Evolutionary conservation across 352 stramenopile species (phyloP).

Genomic region (Phytophthora multivora): DNA sequence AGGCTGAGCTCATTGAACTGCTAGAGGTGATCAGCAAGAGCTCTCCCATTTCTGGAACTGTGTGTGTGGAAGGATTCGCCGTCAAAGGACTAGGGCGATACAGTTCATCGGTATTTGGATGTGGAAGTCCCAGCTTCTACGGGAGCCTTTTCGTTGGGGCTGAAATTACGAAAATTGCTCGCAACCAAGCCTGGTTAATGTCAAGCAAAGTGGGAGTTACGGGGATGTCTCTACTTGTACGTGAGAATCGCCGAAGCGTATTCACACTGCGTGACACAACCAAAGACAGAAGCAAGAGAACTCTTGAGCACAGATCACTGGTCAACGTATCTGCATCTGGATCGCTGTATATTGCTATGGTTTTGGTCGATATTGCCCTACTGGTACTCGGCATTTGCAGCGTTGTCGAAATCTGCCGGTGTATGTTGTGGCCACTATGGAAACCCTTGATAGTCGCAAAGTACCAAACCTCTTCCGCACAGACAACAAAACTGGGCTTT

Average conservation of each 20-base stretch:
- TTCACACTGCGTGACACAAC: constrained; percentile 20
- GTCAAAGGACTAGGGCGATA: constrained; percentile 30
- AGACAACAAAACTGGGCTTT: constrained; percentile 41
- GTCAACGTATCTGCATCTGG: constrained; percentile 55
- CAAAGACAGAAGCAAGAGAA: neutral
- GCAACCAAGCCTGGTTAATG: constrained; percentile 37
- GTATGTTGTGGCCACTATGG: constrained; percentile 40
- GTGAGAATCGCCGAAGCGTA: constrained; percentile 31
- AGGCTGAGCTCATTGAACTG: constrained; percentile 46
- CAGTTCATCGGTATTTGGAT: constrained; percentile 39
- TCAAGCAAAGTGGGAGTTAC: constrained; percentile 30
- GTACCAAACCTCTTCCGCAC: constrained; percentile 22
- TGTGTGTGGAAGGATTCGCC: constrained; percentile 58
- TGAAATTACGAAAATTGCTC: constrained; percentile 23
- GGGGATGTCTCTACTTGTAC: constrained; percentile 42
- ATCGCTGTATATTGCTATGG: constrained; percentile 48
- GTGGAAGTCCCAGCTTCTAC: constrained; percentile 40
- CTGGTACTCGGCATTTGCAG: constrained; percentile 40
- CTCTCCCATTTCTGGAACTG: constrained; percentile 38
- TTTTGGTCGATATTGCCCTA: constrained; percentile 45
- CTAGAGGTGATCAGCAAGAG: constrained; percentile 67
- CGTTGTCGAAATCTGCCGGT: constrained; percentile 33
- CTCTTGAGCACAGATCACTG: constrained; percentile 35
- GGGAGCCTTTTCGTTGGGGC: constrained; percentile 37
- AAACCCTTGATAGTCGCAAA: constrained; percentile 22